A percentile compares a stretch with the other conserved stretches of the same genome.
phyloP scores from a whole-genome alignment of 2,329 filamentous ascomycete species.

The Pyricularia sp. region DNA sequence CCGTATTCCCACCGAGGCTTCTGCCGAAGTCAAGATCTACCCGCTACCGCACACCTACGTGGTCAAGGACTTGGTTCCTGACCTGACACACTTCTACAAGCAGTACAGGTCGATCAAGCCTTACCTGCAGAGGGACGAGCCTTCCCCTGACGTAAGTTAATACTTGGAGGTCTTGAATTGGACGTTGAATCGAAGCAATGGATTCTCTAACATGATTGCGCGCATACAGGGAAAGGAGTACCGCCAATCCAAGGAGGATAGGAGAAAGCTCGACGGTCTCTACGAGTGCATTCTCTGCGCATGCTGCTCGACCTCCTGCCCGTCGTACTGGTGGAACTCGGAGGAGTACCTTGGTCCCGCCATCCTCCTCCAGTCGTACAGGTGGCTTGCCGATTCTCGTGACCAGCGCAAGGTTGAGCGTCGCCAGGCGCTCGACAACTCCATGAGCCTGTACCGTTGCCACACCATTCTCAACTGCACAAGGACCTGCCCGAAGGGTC shows the following conservation, averaged over 20 bases:
- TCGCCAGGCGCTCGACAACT: conserved; percentile 89
- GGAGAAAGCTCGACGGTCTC: conserved; percentile 91
- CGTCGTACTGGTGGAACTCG: conserved; percentile 99
- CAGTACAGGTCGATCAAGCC: conserved; percentile 99
- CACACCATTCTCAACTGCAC: conserved; percentile 99
- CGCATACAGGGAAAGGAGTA: conserved; percentile 67
- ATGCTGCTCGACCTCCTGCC: conserved; percentile 97
- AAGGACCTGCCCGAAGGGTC: conserved; percentile 91
- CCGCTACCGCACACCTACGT: conserved; percentile 97
- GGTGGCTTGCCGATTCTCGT: conserved; percentile 90
- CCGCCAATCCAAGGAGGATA: conserved; percentile 81
- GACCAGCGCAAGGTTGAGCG: conserved; percentile 82
- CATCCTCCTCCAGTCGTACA: conserved; percentile 92
- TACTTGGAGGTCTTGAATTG: background rate
- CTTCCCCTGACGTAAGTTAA: conserved; percentile 62
- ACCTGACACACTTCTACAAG: conserved; percentile 98
- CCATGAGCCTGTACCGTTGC: conserved; percentile 97
- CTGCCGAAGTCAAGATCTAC: conserved; percentile 84
- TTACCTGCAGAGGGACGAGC: conserved; percentile 84
- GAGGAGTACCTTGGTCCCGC: conserved; percentile 97
- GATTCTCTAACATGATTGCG: background rate
- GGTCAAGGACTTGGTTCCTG: conserved; percentile 96
- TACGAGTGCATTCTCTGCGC: conserved; percentile 99
- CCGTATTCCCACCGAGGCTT: conserved; percentile 78
- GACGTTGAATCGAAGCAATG: background rate